phyloP scores from a whole-genome alignment of 2,329 filamentous ascomycete genomes.

The Hirsutella thompsonii region DNA sequence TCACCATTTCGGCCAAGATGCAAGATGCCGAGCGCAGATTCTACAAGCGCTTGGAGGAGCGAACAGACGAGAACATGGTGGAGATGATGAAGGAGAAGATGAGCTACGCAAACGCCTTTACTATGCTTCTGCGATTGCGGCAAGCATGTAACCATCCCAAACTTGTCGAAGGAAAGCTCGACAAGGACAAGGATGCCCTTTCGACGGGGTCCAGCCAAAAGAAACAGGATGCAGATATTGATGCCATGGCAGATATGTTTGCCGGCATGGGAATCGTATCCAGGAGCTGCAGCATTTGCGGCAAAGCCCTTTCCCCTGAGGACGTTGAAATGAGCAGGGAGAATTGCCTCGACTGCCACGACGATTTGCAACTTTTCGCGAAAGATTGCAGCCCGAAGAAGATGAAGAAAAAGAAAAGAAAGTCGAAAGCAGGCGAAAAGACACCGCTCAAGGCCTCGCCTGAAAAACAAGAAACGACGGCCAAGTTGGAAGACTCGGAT shows the following conservation, averaged over 20 bases:
- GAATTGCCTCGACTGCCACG: slow-evolving; percentile 60
- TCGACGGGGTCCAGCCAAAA: slow-evolving; percentile 46
- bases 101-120: slow-evolving; percentile 88
- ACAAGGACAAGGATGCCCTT: slow-evolving; percentile 77
- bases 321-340: slow-evolving; percentile 26
- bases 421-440: slow-evolving; percentile 5
- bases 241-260: slow-evolving; percentile 76
- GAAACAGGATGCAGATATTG: slow-evolving; percentile 51
- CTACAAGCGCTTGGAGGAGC: slow-evolving; percentile 70
- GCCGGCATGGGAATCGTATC: slow-evolving; percentile 67
- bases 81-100: slow-evolving; percentile 76
- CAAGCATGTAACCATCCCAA: slow-evolving; percentile 94
- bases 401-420: slow-evolving; percentile 24
- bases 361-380: slow-evolving; percentile 55
- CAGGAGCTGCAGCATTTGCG: slow-evolving; percentile 76
- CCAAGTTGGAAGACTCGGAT: slow-evolving; percentile 3
- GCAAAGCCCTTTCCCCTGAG: slow-evolving; percentile 48
- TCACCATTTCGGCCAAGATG: slow-evolving; percentile 67
- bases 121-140: slow-evolving; percentile 76
- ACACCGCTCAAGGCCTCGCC: not conserved
- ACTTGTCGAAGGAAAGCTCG: slow-evolving; percentile 72
- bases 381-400: slow-evolving; percentile 27
- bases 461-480: slow-evolving; percentile 8
- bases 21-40: slow-evolving; percentile 70
- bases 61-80: slow-evolving; percentile 77